A percentile compares a stretch with the other conserved stretches of the same genome.
These are phyloP conservation scores for Graphiopsis chlorocephala DNA, from an alignment of 2,329 filamentous ascomycete species.

Conservation along the genomic window DNA sequence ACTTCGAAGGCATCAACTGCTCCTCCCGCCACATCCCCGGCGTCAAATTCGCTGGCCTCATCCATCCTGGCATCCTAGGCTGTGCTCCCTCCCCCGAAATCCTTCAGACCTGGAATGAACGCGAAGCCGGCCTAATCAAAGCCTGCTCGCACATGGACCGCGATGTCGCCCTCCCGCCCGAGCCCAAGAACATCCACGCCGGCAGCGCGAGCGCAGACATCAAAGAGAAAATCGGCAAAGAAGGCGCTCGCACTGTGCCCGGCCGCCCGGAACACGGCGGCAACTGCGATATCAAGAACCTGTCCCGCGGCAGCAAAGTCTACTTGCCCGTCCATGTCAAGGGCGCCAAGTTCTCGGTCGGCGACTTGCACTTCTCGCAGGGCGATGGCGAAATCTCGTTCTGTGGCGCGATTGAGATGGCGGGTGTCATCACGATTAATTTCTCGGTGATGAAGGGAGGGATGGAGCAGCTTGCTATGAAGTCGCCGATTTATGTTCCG, in stretches of 20 bases:
- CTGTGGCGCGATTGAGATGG: slow-evolving; percentile 81
- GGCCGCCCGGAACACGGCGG: slow-evolving; percentile 82
- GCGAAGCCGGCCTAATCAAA: slow-evolving; percentile 76
- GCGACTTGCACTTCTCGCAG: slow-evolving; percentile 83
- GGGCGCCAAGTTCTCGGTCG: slow-evolving; percentile 86
- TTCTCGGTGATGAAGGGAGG: slow-evolving; percentile 84
- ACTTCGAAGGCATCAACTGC: slow-evolving; percentile 76
- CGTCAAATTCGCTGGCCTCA: slow-evolving; percentile 79
- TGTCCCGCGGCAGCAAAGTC: slow-evolving; percentile 74
- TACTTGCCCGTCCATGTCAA: slow-evolving; percentile 84
- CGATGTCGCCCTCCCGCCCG: slow-evolving; percentile 73
- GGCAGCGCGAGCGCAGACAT: slow-evolving; percentile 58
- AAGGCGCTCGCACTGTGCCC: slow-evolving; percentile 79
- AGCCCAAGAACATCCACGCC: slow-evolving; percentile 69
- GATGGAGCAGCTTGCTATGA: slow-evolving; percentile 69
- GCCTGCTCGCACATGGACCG: slow-evolving; percentile 63
- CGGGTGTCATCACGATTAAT: slow-evolving; percentile 84
- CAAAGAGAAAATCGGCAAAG: slow-evolving; percentile 65
- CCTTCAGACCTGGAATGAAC: slow-evolving; percentile 76
- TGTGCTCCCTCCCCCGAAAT: slow-evolving; percentile 80
- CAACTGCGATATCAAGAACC: slow-evolving; percentile 89
- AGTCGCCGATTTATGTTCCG: slow-evolving; percentile 79
- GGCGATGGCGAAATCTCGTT: slow-evolving; percentile 88
- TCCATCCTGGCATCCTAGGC: slow-evolving; percentile 88
- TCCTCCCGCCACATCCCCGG: slow-evolving; percentile 82